phyloP scores from a whole-genome alignment of 768 basidiomycete genomes.

The Cubamyces sp. region DNA sequence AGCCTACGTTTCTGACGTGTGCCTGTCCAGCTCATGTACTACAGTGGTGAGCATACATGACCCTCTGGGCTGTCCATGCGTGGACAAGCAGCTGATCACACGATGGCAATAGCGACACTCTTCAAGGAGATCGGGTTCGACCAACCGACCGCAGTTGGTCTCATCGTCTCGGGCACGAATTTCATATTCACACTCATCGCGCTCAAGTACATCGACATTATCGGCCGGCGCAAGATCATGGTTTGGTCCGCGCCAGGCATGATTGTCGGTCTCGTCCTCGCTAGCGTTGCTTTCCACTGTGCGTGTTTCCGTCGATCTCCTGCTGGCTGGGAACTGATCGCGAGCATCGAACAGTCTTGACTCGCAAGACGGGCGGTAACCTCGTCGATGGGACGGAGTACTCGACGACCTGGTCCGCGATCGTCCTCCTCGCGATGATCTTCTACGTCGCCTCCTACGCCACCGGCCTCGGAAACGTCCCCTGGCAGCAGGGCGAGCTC shows the following conservation, averaged over 20 bases:
- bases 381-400: slow-evolving; percentile 65
- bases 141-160: slow-evolving; percentile 80
- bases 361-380: slow-evolving; percentile 58
- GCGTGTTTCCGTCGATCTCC: slow-evolving; percentile 32
- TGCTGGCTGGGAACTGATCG: neutral
- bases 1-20: neutral
- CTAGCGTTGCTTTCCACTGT: slow-evolving; percentile 71
- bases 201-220: slow-evolving; percentile 71
- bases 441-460: slow-evolving; percentile 84
- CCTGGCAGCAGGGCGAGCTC: slow-evolving; percentile 88
- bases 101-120: slow-evolving; percentile 65
- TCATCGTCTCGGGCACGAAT: slow-evolving; percentile 79
- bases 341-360: slow-evolving; percentile 49
- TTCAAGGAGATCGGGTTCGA: slow-evolving; percentile 83
- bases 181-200: slow-evolving; percentile 80
- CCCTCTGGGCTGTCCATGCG: neutral
- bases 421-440: slow-evolving; percentile 82
- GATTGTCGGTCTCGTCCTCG: slow-evolving; percentile 65
- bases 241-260: slow-evolving; percentile 73
- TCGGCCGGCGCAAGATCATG: slow-evolving; percentile 74
- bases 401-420: slow-evolving; percentile 61
- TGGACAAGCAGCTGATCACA: neutral
- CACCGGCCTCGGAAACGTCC: slow-evolving; percentile 76
- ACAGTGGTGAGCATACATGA: slow-evolving; percentile 23
- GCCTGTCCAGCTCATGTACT: slow-evolving; percentile 32